Base-by-base conservation (phyloP, 495 filamentous ascomycete species). In the Penicillium flavigenum region DNA sequence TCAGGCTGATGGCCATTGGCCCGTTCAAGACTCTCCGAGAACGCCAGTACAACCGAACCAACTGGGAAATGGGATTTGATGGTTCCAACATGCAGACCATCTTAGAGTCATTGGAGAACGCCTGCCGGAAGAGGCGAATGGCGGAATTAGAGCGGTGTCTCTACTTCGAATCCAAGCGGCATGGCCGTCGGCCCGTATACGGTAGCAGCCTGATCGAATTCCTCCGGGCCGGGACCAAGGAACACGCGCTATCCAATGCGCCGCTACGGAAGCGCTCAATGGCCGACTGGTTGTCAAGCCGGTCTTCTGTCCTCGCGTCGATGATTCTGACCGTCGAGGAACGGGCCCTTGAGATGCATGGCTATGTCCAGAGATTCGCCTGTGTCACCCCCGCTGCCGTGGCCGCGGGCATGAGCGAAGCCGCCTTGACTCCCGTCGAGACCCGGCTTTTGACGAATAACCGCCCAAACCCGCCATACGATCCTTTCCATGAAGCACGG, bases 401-500 rank as follows among this genome's bases (percentile, higher is more conserved):
- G 16, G 90, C 92, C 1, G 78, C 86, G 12, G 91, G 95, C 48
- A 79, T 93, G 64, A 83, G 82, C 10, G 79, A 84, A 47, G 76
- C 90, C 32, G 74, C 87, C 5, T 77, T 92, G 16, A 86, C 84
- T 2, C 88, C 87, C 0, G 75, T 90, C 14, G 76, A 87, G 47
- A 77, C 78, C 2, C 79, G 91, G 51, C 70, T 76, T 32, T 61
- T 79, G 47, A 72, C 73, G 12, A 71, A 72, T 16, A 72, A 73
- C 17, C 77, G 82, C 22, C 79, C 84, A 44, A 76, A 84, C 54
- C 81, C 79, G 10, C 72, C 77, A 14, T 78, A 86, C 60, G 92
- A 99, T 69, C 88, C 91, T 3, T 96, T 92, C 80, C 95, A 99
- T 69, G 91, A 98, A 76, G 83, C 92, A 2, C 90, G 92, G 45